Percentiles rank a stretch among this genome's conserved stretches.
Evolutionary conservation across 2,329 filamentous ascomycete genomes (phyloP).

Genomic region (Scolecobasidium constrictum): DNA sequence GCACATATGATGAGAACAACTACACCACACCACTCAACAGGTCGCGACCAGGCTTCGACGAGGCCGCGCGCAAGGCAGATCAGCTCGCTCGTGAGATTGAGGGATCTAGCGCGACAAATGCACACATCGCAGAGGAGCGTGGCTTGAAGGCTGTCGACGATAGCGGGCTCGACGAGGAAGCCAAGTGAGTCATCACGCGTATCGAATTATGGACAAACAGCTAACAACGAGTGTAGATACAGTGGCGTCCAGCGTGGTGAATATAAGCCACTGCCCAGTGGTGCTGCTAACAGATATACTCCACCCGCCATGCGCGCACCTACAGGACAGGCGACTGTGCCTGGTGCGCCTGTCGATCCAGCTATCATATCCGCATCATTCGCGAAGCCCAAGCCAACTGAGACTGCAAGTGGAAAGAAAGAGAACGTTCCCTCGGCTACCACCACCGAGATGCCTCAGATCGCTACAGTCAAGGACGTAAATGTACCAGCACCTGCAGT

Average conservation of each 20-base stretch:
- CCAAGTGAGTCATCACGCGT: conserved; percentile 51
- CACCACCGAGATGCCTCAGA: not conserved
- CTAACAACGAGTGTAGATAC: conserved; percentile 47
- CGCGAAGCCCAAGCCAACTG: conserved; percentile 16
- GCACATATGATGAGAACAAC: conserved; percentile 85
- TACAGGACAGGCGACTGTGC: conserved; percentile 59
- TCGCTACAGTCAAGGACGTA: not conserved
- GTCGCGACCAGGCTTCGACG: conserved; percentile 68
- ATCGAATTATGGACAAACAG: conserved; percentile 2
- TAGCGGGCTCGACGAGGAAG: conserved; percentile 73
- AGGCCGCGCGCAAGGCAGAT: conserved; percentile 67
- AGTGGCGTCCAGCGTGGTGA: conserved; percentile 79
- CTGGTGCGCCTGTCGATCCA: conserved; percentile 70
- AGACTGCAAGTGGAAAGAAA: not conserved
- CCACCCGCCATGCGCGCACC: conserved; percentile 81
- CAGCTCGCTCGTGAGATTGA: conserved; percentile 86
- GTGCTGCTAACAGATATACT: conserved; percentile 65
- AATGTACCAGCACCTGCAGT: not conserved
- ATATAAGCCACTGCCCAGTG: conserved; percentile 54
- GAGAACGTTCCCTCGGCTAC: not conserved
- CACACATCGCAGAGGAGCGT: conserved; percentile 85
- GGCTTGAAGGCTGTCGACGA: conserved; percentile 55
- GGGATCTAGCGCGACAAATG: conserved; percentile 54
- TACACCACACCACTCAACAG: conserved; percentile 91
- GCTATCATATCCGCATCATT: conserved; percentile 87